These are phyloP conservation scores for Nicotiana undulata DNA, from an alignment of 257 asterid genomes.

Conservation along the genomic window DNA sequence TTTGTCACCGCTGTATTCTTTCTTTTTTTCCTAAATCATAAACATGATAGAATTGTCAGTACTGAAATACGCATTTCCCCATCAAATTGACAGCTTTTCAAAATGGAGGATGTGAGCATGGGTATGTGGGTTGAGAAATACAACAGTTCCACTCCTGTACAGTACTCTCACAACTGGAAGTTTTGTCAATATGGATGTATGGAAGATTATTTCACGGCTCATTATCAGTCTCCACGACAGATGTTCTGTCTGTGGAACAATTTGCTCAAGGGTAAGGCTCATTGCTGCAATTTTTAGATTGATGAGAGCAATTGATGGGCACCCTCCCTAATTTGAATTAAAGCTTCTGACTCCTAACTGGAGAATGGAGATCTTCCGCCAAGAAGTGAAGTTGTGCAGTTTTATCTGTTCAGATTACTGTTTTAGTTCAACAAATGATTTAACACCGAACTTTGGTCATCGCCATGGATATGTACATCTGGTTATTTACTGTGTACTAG, in stretches of 20 bases:
- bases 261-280: conserved; percentile 30
- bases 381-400: background rate
- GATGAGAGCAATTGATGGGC: background rate
- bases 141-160: conserved; percentile 55
- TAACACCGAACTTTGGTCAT: background rate
- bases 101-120: conserved; percentile 99
- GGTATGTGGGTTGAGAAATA: conserved; percentile 97
- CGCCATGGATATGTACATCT: background rate
- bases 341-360: background rate
- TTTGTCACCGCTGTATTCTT: conserved; percentile 19
- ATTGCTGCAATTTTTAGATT: conserved; percentile 34
- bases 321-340: background rate
- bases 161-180: conserved; percentile 74
- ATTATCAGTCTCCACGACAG: conserved; percentile 93
- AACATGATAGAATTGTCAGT: background rate
- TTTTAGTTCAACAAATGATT: background rate
- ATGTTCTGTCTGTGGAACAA: conserved; percentile 68
- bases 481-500: background rate
- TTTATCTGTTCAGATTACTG: background rate
- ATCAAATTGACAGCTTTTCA: conserved; percentile 50
- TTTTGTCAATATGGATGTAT: conserved; percentile 92
- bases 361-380: background rate
- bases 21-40: background rate
- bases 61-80: background rate
- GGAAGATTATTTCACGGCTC: conserved; percentile 86